Base-by-base conservation (phyloP, 768 basidiomycete species). In the Suillus subalutaceus region DNA sequence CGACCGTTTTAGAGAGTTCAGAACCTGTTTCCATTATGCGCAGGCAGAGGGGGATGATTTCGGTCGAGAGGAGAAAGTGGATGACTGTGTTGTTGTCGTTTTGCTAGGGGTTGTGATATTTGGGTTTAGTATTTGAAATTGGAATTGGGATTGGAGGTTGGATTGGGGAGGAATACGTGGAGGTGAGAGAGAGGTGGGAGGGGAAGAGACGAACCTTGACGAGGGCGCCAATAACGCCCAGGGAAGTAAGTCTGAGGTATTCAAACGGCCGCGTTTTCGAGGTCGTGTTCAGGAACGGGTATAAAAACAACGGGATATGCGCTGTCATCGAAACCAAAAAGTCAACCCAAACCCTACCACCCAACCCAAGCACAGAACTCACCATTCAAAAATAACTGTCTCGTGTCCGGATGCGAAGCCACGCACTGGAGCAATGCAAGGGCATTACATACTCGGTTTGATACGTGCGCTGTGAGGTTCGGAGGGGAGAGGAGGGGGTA, bases 21-120 rank as follows among this genome's bases (percentile, higher is more conserved):
- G 96, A 97, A 52, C 97, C 97, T 4, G 97, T 98, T 79, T 99
- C 97, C 97, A 99, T 99, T 78, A 99, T 99, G 62, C 97, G 91
- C 61, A 99, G 88, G 77, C 97, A 99, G 69, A 99, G 91, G 43
- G 97, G 97, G 75, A 99, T 99, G 77, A 99, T 99, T 83, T 99
- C 97, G 63, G 97, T 99, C 5, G 96, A 97, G 55, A 99, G 88
- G 52, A 99, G 86, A 84, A 99, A 99, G 81, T 98, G 97, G 78
- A 99, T 99, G 70, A 99, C 97, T 64, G 97, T 92, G 73, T 90
- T 95, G 80, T 99, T 99, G 80, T 99, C 97, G 75, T 99, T 98
- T 94, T 99, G 97, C 94, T 97, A 72, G 41, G 60, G 32, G 44
- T 55, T 16, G 37, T 78, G 38, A 76, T 67, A 52, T 55, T 55